Evolutionary conservation across 441 rosid genomes (phyloP), one percentile per base, ranked within the genome.

Genomic region (Euphorbia corollata): DNA sequence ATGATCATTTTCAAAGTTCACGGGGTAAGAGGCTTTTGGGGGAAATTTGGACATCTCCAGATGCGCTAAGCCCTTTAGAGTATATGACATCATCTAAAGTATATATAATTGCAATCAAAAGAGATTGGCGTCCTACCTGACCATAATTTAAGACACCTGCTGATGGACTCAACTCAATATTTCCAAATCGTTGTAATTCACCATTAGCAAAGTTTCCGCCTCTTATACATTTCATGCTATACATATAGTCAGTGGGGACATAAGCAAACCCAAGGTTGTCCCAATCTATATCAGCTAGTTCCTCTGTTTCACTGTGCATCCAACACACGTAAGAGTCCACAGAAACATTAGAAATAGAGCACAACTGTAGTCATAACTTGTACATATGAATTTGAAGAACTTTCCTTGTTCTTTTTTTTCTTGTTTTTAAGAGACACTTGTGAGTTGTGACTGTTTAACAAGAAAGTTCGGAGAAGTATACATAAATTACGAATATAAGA

Each of bases 71-170:
- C n/a, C n/a, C n/a, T n/a, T n/a, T n/a, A n/a, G n/a, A n/a, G n/a
- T n/a, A n/a, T 55, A 55, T 27, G 48, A 5, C 11, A 60, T 11
- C 9, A 18, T 47, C 38, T 34, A 8, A 6, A 50, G 36, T 61
- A 13, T 22, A 20, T 27, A 24, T 16, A n/a, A 53, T 23, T 12
- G n/a, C 2, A 13, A 6, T 7, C 6, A 38, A 50, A 39, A 61
- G 38, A 55, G 11, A n/a, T 4, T 18, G 48, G 45, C 59, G 5
- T 16, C 74, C 30, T 67, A 90, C 98, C 95, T 93, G 98, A 69
- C 96, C 97, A 83, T 93, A 93, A 73, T 90, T 93, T 74, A 93
- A 76, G 32, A 93, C 91, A 43, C 92, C 95, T 30, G 98, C 85
- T 2, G 96, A 87, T 18, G 98, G 98, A 73, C 76, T 88, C 75